Percentiles rank a stretch among this genome's conserved stretches.
Evolutionary conservation across 805 yeast genomes (phyloP).

Genomic region (Zygosaccharomyces pseudorouxii): DNA sequence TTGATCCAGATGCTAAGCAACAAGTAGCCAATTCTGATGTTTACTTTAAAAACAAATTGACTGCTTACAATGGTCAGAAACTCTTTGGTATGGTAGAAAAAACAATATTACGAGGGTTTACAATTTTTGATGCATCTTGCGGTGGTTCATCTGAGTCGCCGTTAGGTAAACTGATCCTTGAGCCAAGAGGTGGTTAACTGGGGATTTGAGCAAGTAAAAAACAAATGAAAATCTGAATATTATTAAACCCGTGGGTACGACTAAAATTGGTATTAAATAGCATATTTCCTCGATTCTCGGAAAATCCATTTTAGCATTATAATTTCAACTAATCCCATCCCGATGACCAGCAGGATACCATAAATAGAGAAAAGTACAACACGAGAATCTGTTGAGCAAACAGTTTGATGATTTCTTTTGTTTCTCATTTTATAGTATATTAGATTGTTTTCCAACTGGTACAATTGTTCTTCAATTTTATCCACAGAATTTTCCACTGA

Average conservation of each 20-base stretch:
- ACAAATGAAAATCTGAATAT: background rate
- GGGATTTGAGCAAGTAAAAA: background rate
- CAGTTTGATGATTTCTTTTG: slow-evolving; percentile 81
- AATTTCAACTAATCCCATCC: slow-evolving; percentile 68
- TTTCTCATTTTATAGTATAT: slow-evolving; percentile 87
- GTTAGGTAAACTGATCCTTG: slow-evolving; percentile 55
- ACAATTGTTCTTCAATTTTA: slow-evolving; percentile 56
- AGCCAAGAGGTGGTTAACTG: slow-evolving; percentile 42
- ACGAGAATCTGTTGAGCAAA: slow-evolving; percentile 57
- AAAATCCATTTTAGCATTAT: slow-evolving; percentile 65
- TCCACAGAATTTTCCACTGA: slow-evolving; percentile 42
- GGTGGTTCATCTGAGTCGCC: slow-evolving; percentile 54
- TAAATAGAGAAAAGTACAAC: slow-evolving; percentile 62
- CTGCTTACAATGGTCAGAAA: slow-evolving; percentile 74
- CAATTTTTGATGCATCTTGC: slow-evolving; percentile 51
- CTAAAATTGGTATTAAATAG: slow-evolving; percentile 39
- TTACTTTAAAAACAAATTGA: slow-evolving; percentile 77
- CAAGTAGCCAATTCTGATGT: slow-evolving; percentile 51
- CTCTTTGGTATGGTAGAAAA: slow-evolving; percentile 72
- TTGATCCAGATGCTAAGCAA: slow-evolving; percentile 58
- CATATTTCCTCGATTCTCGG: slow-evolving; percentile 64
- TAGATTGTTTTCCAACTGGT: slow-evolving; percentile 52
- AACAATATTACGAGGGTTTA: slow-evolving; percentile 72
- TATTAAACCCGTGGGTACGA: background rate
- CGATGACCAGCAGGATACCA: slow-evolving; percentile 59